Base-by-base conservation (phyloP, 495 filamentous ascomycete genomes). In the Hypomontagnella submonticulosa region DNA sequence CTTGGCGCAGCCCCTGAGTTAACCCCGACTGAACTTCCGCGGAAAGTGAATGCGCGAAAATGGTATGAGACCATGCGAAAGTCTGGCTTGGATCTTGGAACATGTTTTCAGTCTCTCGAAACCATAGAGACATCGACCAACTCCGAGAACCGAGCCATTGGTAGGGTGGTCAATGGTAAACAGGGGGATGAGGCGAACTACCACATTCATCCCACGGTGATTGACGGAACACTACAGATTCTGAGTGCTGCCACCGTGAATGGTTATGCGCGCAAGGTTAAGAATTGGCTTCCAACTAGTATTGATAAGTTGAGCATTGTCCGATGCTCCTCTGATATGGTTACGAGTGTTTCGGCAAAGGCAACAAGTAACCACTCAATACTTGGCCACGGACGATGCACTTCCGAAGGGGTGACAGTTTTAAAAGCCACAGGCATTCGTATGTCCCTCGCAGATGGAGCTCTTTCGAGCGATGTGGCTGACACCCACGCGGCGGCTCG, bases 191-290 rank as follows among this genome's bases (percentile, higher is more conserved):
- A 69, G 19, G 27, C 66, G 18, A 51, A 69, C 36, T 80, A 75
- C 58, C 46, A 63, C 4, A 47, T 80, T 4, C 80, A 82, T 46
- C 79, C 80, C 8, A 70, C 68, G 1, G 54, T 66, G 8, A 76
- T 81, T 6, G 78, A 81, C 56, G 57, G 50, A 8, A 70, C 67
- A 9, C 52, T 81, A 15, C 79, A 81, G 48, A 54, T 77, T 4
- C 3, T 74, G 13, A 62, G 58, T 2, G 70, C 71, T 7, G 76
- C 77, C 5, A 54, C 56, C 8, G 66, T 51, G 36, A 63, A 64
- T 7, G 73, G 74, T 5, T 33, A 60, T 7, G 50, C 51, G 13
- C 73, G 64, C 42, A 65, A 61, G 12, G 51, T 34, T 34, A 62
- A 34, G 36, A 73, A 69, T 34, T 66, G 52, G 53, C 46, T 77